phyloP scores from a whole-genome alignment of 202 grass and related monocot genomes.

The Thinopyrum obtusiflorum region DNA sequence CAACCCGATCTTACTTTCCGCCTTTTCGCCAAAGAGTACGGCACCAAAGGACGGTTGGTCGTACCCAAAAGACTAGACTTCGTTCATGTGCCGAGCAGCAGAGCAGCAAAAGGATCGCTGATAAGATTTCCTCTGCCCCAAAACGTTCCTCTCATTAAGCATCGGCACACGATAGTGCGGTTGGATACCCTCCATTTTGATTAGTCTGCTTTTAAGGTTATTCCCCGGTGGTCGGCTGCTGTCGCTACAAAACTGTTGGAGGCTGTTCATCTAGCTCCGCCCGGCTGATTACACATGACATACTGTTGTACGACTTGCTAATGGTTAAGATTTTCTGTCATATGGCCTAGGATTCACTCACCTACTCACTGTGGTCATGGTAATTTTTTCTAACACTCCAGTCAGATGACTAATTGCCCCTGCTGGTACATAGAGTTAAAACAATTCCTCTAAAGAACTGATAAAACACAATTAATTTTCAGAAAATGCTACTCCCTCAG shows the following conservation, averaged over 20 bases:
- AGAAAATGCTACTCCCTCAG: not conserved
- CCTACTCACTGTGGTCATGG: not conserved
- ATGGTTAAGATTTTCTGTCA: not conserved
- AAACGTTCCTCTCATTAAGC: not conserved
- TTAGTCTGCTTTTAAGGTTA: not conserved
- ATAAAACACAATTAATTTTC: not conserved
- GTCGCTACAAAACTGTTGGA: not conserved
- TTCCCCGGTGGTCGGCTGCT: not conserved
- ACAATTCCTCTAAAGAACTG: not conserved
- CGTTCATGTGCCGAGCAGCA: conserved; percentile 23
- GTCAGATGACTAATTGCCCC: no score
- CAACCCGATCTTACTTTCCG: not conserved
- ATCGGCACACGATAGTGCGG: not conserved
- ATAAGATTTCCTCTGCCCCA: not conserved
- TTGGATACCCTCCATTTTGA: conserved; percentile 1
- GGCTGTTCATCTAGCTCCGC: not conserved
- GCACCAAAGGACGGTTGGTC: conserved; percentile 23
- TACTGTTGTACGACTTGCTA: not conserved
- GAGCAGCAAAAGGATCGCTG: not conserved
- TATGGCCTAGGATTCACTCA: not conserved
- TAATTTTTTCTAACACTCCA: not conserved
- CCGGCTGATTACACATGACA: not conserved
- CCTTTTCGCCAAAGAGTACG: not conserved
- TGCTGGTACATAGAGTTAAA: not conserved
- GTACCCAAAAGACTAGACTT: not conserved